Base-by-base conservation (phyloP, 2,329 filamentous ascomycete species). In the Colletotrichum cereale region DNA sequence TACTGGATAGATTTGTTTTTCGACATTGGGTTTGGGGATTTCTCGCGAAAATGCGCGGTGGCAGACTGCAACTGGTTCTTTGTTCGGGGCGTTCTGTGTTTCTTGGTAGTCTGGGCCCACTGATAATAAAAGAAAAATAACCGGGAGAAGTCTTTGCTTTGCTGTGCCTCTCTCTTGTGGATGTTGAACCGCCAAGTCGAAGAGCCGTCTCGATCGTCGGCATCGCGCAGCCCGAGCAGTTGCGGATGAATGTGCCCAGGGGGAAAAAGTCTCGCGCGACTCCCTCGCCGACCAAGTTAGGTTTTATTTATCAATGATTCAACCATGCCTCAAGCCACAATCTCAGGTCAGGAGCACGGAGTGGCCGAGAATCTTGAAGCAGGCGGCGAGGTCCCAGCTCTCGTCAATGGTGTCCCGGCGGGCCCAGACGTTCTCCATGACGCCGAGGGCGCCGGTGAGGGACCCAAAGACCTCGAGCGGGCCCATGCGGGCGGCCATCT, bases 341-440 rank as follows among this genome's bases (percentile, higher is more conserved):
- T n/a, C 31, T 72, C 55, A 83, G 69, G 83, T 81, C 71, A 84
- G 62, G 66, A 84, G 78, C 74, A 83, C 79, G 66, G 79, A 77
- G 68, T 84, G 79, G 34, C 82, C 82, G 21, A 83, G 74, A 52
- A 82, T 75, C 65, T 81, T 82, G 67, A 86, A 76, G 71, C 84
- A 86, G 64, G 80, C 82, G 18, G 79, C 79, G 53, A 86, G 73
- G 65, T 86, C 84, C 84, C 83, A 86, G 26, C 76, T 80, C 73
- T 82, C 81, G 63, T 84, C 83, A 12, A 82, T 80, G 63, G 79
- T 74, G 12, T 79, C 79, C 11, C 83, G 76, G 34, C 76, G 75
- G 2, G 79, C 77, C 86, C 86, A 87, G 0, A 86, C 83, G 38
- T 77, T 79, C 75, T 86, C 83, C 83, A 86, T 84, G 29, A 86